Evolutionary conservation across 78 protist genomes (phyloP), one percentile per base, ranked within the genome.

Genomic region (Dictyostelium intermedium): DNA sequence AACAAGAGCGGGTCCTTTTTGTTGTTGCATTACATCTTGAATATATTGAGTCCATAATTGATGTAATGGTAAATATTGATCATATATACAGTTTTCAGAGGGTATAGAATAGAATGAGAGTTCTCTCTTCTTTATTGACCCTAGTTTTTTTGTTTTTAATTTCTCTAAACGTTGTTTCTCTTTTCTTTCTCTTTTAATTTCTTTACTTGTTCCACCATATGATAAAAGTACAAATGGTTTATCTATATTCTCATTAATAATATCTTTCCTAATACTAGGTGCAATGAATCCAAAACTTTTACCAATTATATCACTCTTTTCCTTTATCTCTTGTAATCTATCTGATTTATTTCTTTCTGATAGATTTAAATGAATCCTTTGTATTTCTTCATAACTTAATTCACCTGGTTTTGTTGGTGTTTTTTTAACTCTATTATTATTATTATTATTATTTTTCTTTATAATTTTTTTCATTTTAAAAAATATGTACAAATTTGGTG

Each of bases 11-110:
- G 82, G 72, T 14, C 87, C 91, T 25, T 92, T 32, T 25, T 82
- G 23, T 11, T 37, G 60, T 25, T 69, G 79, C 7, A 72, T 30
- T 13, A 92, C 72, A 79, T 92, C 92, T 20, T n/a, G 30, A 23
- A 82, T 92, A 39, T 92, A 92, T 60, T 92, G 91, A 23, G 35
- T 8, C 96, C 96, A 92, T 3, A 92, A 63, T 32, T 77, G 45
- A 4, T 92, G 83, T 11, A 92, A 61, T 45, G 96, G 96, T 53
- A 92, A 23, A 56, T 82, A 86, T 32, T 80, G 83, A 86, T 92
- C 96, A 43, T 92, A 92, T 43, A 86, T 60, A 63, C 84, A 78
- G n/a, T 89, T 61, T 70, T 89, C 85, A 27, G 25, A 27, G 80
- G 76, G 10, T 2, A 87, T 87, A 27, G 80, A 37, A 61, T 25